A percentile compares a stretch with the other conserved stretches of the same genome.
phyloP scores from a whole-genome alignment of 805 yeast genomes.

The Wickerhamiella cacticola region DNA sequence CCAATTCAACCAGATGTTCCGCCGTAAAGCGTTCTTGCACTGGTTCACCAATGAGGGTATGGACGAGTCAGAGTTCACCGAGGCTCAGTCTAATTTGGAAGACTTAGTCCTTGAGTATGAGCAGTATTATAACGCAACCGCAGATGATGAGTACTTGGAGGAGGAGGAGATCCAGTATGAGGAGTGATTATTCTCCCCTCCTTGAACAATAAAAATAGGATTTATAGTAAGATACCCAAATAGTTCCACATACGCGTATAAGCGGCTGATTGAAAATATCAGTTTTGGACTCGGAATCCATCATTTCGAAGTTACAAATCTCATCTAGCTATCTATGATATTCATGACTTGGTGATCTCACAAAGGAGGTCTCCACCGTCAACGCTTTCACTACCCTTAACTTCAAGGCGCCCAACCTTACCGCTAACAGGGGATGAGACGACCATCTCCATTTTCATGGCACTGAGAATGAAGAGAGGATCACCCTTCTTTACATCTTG shows the following conservation, averaged over 20 bases:
- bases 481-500: constrained; percentile 91
- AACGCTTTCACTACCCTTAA: constrained; percentile 87
- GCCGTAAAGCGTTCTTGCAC: constrained; percentile 89
- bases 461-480: constrained; percentile 83
- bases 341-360: constrained; percentile 34
- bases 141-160: constrained; percentile 58
- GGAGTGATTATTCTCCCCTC: background rate
- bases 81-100: constrained; percentile 83
- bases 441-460: constrained; percentile 99
- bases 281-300: too few relatives aligned
- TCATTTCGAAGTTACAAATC: too few relatives aligned
- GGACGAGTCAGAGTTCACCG: constrained; percentile 90
- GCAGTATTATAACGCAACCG: constrained; percentile 77
- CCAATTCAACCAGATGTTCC: constrained; percentile 85
- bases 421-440: constrained; percentile 87
- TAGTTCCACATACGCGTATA: background rate
- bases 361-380: constrained; percentile 86
- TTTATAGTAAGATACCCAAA: background rate
- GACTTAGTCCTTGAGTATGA: constrained; percentile 83
- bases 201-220: background rate
- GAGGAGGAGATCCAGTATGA: constrained; percentile 35
- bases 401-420: constrained; percentile 58
- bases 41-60: constrained; percentile 95
- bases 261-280: too few relatives aligned
- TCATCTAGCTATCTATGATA: background rate